These are phyloP conservation scores for Plectranthus barbatus DNA, from an alignment of 257 asterid species.

Conservation along the genomic window DNA sequence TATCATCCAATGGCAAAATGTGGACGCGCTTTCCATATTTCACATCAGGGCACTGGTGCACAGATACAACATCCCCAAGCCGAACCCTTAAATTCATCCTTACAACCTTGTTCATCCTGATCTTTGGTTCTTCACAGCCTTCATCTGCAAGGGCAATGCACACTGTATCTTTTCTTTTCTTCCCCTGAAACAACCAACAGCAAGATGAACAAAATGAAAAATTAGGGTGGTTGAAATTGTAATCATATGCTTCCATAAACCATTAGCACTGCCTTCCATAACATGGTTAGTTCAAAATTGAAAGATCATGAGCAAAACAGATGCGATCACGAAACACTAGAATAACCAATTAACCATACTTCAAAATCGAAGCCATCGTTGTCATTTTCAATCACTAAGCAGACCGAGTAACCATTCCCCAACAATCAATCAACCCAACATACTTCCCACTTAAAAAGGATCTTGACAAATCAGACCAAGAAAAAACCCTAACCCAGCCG, in stretches of 20 bases:
- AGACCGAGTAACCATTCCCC: neutral
- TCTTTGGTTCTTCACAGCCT: slow-evolving; percentile 62
- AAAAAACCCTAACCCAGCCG: neutral
- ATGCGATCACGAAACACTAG: neutral
- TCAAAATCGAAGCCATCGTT: neutral
- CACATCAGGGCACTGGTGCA: slow-evolving; percentile 86
- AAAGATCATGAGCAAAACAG: neutral
- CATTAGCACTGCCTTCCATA: neutral
- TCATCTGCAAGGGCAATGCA: slow-evolving; percentile 84
- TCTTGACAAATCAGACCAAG: neutral
- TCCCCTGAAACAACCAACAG: slow-evolving; percentile 45
- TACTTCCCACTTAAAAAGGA: neutral
- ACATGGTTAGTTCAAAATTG: neutral
- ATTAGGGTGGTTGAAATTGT: neutral
- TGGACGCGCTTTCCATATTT: slow-evolving; percentile 78
- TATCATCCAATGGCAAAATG: slow-evolving; percentile 68
- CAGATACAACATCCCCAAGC: slow-evolving; percentile 73
- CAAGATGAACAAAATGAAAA: neutral
- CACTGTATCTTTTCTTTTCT: slow-evolving; percentile 78
- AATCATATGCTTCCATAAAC: neutral
- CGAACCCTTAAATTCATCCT: slow-evolving; percentile 61
- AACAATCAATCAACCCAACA: neutral
- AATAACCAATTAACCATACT: neutral
- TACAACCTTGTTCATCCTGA: slow-evolving; percentile 78
- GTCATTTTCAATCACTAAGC: neutral